phyloP scores from a whole-genome alignment of 192 early-diverging fungal genomes.

The Umbelopsis sp. region DNA sequence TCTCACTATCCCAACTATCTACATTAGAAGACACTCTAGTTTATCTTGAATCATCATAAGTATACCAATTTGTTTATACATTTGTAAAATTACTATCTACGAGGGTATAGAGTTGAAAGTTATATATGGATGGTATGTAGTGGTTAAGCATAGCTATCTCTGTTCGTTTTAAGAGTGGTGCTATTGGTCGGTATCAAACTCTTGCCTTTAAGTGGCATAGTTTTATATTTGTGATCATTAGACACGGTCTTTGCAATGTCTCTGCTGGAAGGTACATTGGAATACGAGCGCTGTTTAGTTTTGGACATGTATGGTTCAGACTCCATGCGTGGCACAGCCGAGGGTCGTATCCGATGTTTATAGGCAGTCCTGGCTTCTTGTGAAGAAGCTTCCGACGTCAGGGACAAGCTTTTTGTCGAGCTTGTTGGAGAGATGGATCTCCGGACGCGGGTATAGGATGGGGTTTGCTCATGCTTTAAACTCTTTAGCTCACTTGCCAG shows the following conservation, averaged over 20 bases:
- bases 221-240: not conserved
- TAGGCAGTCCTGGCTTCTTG: not conserved
- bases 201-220: not conserved
- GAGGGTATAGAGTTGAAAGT: not conserved
- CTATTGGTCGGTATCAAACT: conserved; percentile 17
- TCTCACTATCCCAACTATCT: not conserved
- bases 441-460: not conserved
- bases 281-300: not conserved
- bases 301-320: not conserved
- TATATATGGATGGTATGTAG: no score
- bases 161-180: not conserved
- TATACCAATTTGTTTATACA: conserved; percentile 20
- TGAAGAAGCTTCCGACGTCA: not conserved
- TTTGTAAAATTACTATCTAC: conserved; percentile 2
- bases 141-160: not conserved
- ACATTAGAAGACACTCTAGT: conserved; percentile 15
- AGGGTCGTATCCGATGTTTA: conserved; percentile 1
- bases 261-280: not conserved
- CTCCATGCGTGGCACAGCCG: conserved; percentile 8
- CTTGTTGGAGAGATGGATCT: not conserved
- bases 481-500: not conserved
- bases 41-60: conserved; percentile 17
- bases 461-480: conserved; percentile 4
- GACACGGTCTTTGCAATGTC: not conserved
- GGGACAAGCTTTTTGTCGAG: not conserved